phyloP scores from a whole-genome alignment of 106 monocot species.

The Dendrobium catenatum region DNA sequence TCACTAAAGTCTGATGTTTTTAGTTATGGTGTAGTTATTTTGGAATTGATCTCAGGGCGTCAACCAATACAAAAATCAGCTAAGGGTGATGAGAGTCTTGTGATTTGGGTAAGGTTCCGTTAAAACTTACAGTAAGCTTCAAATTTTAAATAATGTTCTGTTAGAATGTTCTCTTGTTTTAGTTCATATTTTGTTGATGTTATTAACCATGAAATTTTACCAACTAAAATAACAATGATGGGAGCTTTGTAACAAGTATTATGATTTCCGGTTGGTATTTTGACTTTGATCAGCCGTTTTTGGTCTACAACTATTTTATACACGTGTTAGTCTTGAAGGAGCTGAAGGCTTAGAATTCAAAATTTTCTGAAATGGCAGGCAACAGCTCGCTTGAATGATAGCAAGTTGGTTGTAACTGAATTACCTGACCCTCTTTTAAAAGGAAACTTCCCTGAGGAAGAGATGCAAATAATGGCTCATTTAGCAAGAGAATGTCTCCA shows the following conservation, averaged over 20 bases:
- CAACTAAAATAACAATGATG: neutral
- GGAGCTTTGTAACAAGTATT: neutral
- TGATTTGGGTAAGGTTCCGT: conserved; percentile 63
- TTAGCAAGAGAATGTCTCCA: conserved; percentile 84
- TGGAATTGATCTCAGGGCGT: conserved; percentile 87
- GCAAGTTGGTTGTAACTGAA: conserved; percentile 52
- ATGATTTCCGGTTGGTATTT: neutral
- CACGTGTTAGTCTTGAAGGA: neutral
- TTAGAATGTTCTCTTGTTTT: neutral
- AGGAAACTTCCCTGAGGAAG: conserved; percentile 77
- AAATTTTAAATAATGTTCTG: conserved; percentile 1
- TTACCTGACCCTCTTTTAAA: conserved; percentile 75
- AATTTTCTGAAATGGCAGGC: conserved; percentile 43
- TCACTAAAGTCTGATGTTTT: conserved; percentile 94
- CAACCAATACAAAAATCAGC: conserved; percentile 59
- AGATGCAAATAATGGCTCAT: conserved; percentile 90
- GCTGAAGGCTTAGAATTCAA: neutral
- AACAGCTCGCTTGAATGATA: conserved; percentile 45
- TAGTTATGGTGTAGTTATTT: conserved; percentile 90
- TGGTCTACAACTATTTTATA: neutral
- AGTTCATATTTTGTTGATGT: neutral
- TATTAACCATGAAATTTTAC: conserved; percentile 1
- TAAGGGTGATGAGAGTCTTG: conserved; percentile 77
- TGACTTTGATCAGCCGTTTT: neutral
- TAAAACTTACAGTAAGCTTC: neutral